Base-by-base conservation (phyloP, 768 basidiomycete genomes). In the Crepidotus variabilis region DNA sequence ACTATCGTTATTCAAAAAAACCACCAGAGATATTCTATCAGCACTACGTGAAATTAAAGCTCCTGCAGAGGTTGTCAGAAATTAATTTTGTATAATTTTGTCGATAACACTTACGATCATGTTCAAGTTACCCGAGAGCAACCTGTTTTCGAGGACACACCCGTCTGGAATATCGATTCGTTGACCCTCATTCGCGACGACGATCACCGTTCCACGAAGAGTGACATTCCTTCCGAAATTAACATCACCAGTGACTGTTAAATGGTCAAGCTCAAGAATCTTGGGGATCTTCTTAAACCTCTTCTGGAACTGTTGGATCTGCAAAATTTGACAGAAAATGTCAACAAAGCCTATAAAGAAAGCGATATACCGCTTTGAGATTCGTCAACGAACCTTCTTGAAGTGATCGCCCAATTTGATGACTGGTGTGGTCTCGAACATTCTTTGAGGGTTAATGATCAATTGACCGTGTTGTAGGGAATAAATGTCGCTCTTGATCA, bases 341-440 rank as follows among this genome's bases (percentile, higher is more conserved):
- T 23, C n/a, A 28, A 10, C 32, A 43, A 21, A 23, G 46, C 34
- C 14, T 47, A 24, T 14, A 56, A 16, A 32, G 32, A 32, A 24
- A 43, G 24, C 16, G 11, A 23, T 45, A 21, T 16, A 20, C 34
- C 45, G 50, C 32, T 47, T 13, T 20, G 49, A 48, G 16, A 50
- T 20, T 18, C n/a, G 7, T 33, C n/a, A 49, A 23, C 71, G 48
- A 54, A 91, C 90, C 84, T 92, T 95, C 82, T 95, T 97, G 85
- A 98, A 97, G 70, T 91, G 90, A 71, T 94, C 92, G 47, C 94
- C 94, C 50, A 97, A 83, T 78, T 97, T 97, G 81, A 98, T 91
- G 50, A 96, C 93, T n/a, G 94, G 96, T 23, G 92, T 87, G 18
- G 84, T 89, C 65, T 81, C 84, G 66, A 94, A 94, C 86, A 92